A percentile compares a stretch with the other conserved stretches of the same genome.
Conservation (phyloP, 345 rosid genomes). For the Mallotus nudiflorus region DNA sequence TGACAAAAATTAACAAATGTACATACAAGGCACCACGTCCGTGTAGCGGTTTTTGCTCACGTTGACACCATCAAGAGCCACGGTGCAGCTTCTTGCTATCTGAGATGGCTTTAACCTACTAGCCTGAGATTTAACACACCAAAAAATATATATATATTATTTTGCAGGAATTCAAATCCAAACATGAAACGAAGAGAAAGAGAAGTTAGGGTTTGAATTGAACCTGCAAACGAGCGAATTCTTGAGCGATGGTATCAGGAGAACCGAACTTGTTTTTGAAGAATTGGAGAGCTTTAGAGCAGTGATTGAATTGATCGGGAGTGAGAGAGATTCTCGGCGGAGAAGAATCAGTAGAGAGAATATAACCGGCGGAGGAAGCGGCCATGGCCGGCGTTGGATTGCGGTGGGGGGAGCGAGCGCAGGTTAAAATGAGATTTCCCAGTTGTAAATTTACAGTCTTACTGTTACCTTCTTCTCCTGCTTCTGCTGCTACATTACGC, state of each 20-base stretch:
- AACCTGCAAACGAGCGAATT: slow-evolving; percentile 69
- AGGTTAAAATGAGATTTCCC: slow-evolving; percentile 58
- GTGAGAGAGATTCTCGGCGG: slow-evolving; percentile 55
- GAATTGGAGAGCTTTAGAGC: slow-evolving; percentile 59
- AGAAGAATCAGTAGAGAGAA: slow-evolving; percentile 44
- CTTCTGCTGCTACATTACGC: no score
- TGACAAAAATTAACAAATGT: no score
- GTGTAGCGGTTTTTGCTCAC: slow-evolving; percentile 66
- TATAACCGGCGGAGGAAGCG: slow-evolving; percentile 29
- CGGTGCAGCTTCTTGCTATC: slow-evolving; percentile 49
- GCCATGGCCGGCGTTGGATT: slow-evolving; percentile 50
- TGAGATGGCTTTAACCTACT: slow-evolving; percentile 50
- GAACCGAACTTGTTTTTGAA: slow-evolving; percentile 43
- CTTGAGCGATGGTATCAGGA: slow-evolving; percentile 47
- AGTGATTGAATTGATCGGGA: slow-evolving; percentile 54
- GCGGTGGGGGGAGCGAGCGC: slow-evolving; percentile 29
- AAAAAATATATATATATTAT: no score
- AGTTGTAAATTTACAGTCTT: no score
- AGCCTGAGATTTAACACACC: slow-evolving; percentile 35
- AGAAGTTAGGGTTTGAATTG: not conserved
- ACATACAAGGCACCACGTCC: slow-evolving; percentile 74
- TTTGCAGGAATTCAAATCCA: no score
- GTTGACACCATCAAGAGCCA: slow-evolving; percentile 57
- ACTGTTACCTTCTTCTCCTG: no score
- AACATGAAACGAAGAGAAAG: no score